These are phyloP conservation scores for Nepenthes gracilis DNA, from an alignment of 148 eudicot genomes.

Conservation along the genomic window DNA sequence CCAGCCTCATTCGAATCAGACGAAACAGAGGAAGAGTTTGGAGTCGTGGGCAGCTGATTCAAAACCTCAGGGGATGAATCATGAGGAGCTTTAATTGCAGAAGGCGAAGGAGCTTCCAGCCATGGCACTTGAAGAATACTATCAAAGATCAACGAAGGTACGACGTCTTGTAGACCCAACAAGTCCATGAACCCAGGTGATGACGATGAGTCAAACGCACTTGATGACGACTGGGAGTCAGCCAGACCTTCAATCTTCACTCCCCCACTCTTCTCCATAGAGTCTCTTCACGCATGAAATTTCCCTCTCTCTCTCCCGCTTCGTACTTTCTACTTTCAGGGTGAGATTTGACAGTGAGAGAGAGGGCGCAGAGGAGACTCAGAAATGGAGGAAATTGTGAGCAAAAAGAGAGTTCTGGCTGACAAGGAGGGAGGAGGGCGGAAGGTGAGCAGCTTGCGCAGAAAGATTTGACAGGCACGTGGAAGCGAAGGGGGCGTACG, in stretches of 20 bases:
- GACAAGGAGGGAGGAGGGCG: no score
- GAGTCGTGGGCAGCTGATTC: conserved; percentile 39
- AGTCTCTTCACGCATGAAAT: no score
- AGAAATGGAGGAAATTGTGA: no score
- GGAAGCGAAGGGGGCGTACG: no score
- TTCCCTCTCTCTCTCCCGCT: no score
- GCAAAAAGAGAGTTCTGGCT: no score
- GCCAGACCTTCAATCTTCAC: background rate
- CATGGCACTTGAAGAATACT: background rate
- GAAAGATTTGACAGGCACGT: no score
- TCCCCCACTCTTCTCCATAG: no score
- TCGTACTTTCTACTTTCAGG: no score
- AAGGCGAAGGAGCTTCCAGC: conserved; percentile 5
- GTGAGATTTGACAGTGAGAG: no score
- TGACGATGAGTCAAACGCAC: background rate
- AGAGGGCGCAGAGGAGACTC: no score
- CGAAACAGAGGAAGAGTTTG: conserved; percentile 44
- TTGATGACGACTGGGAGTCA: background rate
- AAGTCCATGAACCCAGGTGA: conserved; percentile 63
- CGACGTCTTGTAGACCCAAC: conserved; percentile 36
- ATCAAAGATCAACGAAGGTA: conserved; percentile 1
- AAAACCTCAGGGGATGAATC: conserved; percentile 11
- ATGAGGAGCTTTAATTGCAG: background rate
- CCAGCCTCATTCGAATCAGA: conserved; percentile 25
- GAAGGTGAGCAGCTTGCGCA: no score